phyloP scores from a whole-genome alignment of 192 early-diverging fungal species.

The Coemansia javaensis region DNA sequence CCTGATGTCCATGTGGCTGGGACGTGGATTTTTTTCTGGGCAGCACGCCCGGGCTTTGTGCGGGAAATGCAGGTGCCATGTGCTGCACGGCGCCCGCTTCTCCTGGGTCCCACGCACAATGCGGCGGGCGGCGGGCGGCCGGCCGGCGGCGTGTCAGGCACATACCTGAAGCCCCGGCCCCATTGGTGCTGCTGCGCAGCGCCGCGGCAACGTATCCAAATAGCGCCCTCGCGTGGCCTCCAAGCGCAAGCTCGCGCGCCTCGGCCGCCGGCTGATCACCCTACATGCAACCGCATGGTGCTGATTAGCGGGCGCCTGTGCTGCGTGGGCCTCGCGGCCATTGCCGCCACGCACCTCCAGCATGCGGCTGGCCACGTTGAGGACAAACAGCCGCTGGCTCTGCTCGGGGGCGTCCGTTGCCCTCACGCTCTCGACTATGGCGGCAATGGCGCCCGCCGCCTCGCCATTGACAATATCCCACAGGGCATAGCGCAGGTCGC shows the following conservation, averaged over 20 bases:
- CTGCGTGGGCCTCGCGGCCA: not conserved
- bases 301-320: not conserved
- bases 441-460: not conserved
- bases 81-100: no score
- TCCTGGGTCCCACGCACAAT: no score
- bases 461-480: constrained; percentile 24
- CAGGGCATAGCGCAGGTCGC: constrained; percentile 26
- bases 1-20: no score
- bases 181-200: not conserved
- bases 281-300: constrained; percentile 8
- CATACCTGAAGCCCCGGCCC: no score
- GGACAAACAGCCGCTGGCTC: constrained; percentile 16
- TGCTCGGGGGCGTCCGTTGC: constrained; percentile 7
- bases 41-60: no score
- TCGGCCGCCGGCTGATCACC: constrained; percentile 19
- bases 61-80: no score
- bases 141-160: no score
- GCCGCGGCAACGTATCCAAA: constrained; percentile 13
- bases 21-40: no score
- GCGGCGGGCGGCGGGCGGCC: no score
- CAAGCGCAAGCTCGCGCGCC: constrained; percentile 31
- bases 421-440: constrained; percentile 8
- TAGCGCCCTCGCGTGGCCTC: constrained; percentile 31
- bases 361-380: constrained; percentile 19
- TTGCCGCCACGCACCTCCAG: no score